phyloP scores from a whole-genome alignment of 2,329 filamentous ascomycete species.

The Pseudogymnoascus verrucosus region DNA sequence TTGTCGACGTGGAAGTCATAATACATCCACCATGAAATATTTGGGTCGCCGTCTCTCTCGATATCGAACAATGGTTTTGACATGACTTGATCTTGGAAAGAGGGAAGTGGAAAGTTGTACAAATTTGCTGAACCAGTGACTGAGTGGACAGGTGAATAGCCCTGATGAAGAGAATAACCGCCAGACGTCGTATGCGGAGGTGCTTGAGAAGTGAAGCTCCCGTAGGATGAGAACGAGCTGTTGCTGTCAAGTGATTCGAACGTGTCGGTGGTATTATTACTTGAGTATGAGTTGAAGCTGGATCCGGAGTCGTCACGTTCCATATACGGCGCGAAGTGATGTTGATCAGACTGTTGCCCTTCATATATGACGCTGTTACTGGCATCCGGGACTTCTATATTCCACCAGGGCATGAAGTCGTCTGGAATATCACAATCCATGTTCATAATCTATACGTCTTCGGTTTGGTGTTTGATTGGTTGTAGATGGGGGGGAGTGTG shows the following conservation, averaged over 20 bases:
- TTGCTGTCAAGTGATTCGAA: background rate
- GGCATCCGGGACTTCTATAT: background rate
- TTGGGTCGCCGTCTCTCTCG: constrained; percentile 2
- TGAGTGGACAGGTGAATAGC: background rate
- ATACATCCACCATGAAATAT: constrained; percentile 10
- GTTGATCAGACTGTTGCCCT: background rate
- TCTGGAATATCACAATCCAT: background rate
- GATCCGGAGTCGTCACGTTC: constrained; percentile 1
- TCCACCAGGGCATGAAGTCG: background rate
- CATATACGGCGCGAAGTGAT: background rate
- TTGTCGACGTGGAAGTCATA: constrained; percentile 7
- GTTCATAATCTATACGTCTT: background rate
- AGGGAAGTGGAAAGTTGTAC: background rate
- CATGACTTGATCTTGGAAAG: background rate
- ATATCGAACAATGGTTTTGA: constrained; percentile 3
- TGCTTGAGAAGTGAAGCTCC: background rate
- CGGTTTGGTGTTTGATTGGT: background rate
- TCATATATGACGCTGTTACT: background rate
- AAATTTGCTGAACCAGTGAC: background rate
- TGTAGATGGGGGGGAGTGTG: background rate
- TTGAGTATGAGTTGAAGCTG: background rate
- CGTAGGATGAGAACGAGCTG: background rate
- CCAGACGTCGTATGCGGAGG: background rate
- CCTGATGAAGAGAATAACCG: background rate
- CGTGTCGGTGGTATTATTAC: background rate